phyloP scores from a whole-genome alignment of 1,139 yeast genomes.

The Taphrina sp. region DNA sequence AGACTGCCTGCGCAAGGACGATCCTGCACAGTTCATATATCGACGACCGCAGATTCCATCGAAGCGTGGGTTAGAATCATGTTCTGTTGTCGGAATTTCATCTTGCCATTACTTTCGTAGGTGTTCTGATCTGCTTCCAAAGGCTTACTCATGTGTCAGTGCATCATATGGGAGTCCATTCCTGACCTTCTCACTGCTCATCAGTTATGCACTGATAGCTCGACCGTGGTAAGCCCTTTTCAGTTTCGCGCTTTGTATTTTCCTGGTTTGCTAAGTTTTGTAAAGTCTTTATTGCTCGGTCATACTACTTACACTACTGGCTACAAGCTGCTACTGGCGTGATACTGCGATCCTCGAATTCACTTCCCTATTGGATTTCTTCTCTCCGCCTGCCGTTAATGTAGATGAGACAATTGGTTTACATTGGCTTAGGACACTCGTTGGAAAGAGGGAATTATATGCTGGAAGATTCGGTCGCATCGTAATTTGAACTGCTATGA shows the following conservation, averaged over 20 bases:
- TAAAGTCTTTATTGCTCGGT: conserved; percentile 20
- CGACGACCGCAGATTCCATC: no score
- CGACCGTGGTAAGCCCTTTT: conserved; percentile 14
- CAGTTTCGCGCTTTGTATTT: neutral
- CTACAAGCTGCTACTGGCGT: conserved; percentile 26
- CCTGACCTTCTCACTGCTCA: conserved; percentile 24
- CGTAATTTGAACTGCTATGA: no score
- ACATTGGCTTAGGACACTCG: conserved; percentile 5
- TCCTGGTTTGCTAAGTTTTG: neutral
- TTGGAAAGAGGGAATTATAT: conserved; percentile 15
- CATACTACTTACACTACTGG: conserved; percentile 16
- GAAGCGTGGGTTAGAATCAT: no score
- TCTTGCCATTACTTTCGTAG: conserved; percentile 9
- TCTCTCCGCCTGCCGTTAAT: conserved; percentile 2
- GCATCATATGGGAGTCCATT: conserved; percentile 23
- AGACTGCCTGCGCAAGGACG: no score
- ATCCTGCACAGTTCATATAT: no score
- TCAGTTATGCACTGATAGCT: conserved; percentile 8
- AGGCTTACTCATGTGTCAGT: conserved; percentile 1
- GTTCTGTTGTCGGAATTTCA: conserved; percentile 23
- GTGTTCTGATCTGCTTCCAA: no score
- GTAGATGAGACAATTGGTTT: neutral
- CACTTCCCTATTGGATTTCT: conserved; percentile 23
- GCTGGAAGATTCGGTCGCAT: conserved; percentile 7
- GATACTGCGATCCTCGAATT: conserved; percentile 23